A percentile compares a stretch with the other conserved stretches of the same genome.
Evolutionary conservation across 106 monocot genomes (phyloP).

Genomic region (Amphibolis antarctica): DNA sequence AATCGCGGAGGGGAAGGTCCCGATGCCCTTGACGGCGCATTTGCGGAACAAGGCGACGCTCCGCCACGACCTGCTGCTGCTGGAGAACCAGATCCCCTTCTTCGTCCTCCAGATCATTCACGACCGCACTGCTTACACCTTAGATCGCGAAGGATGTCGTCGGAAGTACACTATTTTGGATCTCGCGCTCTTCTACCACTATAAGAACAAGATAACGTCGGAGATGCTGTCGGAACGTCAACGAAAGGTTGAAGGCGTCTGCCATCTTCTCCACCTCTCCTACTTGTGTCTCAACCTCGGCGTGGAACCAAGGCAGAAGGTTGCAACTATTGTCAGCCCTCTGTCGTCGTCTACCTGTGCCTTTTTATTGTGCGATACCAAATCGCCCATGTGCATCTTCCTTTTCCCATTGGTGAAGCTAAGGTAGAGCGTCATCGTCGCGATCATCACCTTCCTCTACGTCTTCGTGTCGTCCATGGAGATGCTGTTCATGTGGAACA

Average conservation of each 20-base stretch:
- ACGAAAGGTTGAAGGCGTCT: neutral
- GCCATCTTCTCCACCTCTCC: neutral
- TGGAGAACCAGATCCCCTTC: conserved; percentile 21
- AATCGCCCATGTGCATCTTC: no score
- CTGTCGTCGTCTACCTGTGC: no score
- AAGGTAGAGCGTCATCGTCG: no score
- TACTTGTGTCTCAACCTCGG: neutral
- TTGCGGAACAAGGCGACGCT: neutral
- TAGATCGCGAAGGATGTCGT: neutral
- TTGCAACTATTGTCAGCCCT: no score
- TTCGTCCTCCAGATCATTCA: conserved; percentile 3
- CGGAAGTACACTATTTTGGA: neutral
- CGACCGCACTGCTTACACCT: neutral
- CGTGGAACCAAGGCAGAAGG: neutral
- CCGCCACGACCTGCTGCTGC: conserved; percentile 3
- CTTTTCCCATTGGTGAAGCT: no score
- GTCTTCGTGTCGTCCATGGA: neutral
- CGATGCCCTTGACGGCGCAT: neutral
- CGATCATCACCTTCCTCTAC: neutral
- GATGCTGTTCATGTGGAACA: neutral
- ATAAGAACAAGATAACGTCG: neutral
- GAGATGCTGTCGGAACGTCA: neutral
- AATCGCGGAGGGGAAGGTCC: neutral
- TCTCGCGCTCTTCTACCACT: neutral
- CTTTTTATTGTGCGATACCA: no score